Evolutionary conservation across 768 basidiomycete genomes (phyloP).

Genomic region (Suillus alpinus): DNA sequence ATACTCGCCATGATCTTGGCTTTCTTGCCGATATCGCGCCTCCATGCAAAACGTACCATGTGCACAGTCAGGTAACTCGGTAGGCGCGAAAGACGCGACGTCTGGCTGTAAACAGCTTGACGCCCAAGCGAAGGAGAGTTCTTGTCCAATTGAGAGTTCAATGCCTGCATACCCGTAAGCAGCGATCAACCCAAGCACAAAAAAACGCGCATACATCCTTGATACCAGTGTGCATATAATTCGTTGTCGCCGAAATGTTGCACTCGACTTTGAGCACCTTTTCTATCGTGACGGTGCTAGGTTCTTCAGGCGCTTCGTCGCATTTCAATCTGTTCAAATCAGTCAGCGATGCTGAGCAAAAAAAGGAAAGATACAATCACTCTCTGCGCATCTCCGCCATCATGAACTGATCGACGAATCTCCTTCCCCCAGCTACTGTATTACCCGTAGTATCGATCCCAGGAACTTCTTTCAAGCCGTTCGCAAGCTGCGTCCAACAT

Average conservation of each 20-base stretch:
- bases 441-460: constrained; percentile 33
- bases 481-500: constrained; percentile 76
- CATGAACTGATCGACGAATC: constrained; percentile 80
- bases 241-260: constrained; percentile 84
- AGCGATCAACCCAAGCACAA: constrained; percentile 6
- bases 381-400: constrained; percentile 75
- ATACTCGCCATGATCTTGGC: constrained; percentile 89
- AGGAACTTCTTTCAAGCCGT: constrained; percentile 68
- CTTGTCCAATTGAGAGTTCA: constrained; percentile 88
- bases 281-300: constrained; percentile 59
- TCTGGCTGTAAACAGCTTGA: constrained; percentile 78
- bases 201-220: constrained; percentile 52
- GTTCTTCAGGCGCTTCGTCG: constrained; percentile 81
- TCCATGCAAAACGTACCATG: constrained; percentile 97
- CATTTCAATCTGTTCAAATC: constrained; percentile 61
- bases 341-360: constrained; percentile 11
- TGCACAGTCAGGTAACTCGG: constrained; percentile 87
- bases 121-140: constrained; percentile 75
- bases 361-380: constrained; percentile 30
- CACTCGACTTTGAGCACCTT: constrained; percentile 87
- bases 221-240: constrained; percentile 87
- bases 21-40: constrained; percentile 85
- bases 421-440: constrained; percentile 36
- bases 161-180: constrained; percentile 47
- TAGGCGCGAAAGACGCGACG: constrained; percentile 76